Percentiles rank a stretch among this genome's conserved stretches.
phyloP scores from a whole-genome alignment of 164 flowering plant species.

The Aristolochia contorta region DNA sequence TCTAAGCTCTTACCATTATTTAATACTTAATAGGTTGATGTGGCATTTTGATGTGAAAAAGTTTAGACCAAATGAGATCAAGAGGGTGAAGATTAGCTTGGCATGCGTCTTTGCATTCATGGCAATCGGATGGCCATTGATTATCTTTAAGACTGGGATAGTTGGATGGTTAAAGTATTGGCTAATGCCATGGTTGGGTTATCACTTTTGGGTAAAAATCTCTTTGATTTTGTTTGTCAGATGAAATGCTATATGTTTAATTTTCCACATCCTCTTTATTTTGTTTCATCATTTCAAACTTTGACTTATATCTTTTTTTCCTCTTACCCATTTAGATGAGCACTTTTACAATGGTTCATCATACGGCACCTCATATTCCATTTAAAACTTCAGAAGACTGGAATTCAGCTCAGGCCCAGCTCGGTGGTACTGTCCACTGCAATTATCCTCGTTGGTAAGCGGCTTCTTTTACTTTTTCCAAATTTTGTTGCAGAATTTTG shows the following conservation, averaged over 20 bases:
- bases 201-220: constrained; percentile 82
- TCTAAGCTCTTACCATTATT: background rate
- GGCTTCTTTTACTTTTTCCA: constrained; percentile 1
- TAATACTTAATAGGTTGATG: constrained; percentile 34
- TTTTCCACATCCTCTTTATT: background rate
- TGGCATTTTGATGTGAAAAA: constrained; percentile 82
- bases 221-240: background rate
- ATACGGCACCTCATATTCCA: constrained; percentile 94
- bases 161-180: constrained; percentile 89
- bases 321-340: constrained; percentile 53
- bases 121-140: constrained; percentile 90
- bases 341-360: constrained; percentile 96
- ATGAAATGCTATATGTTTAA: background rate
- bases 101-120: constrained; percentile 84
- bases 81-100: constrained; percentile 86
- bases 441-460: constrained; percentile 78
- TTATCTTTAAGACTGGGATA: constrained; percentile 61
- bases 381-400: constrained; percentile 37
- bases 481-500: background rate
- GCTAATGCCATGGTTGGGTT: constrained; percentile 96
- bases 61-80: constrained; percentile 79
- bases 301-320: background rate
- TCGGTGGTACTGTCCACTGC: constrained; percentile 91
- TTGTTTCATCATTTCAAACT: background rate
- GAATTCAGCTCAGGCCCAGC: constrained; percentile 39